Evolutionary conservation across 257 asterid genomes (phyloP).

Genomic region (Salvia hispanica): DNA sequence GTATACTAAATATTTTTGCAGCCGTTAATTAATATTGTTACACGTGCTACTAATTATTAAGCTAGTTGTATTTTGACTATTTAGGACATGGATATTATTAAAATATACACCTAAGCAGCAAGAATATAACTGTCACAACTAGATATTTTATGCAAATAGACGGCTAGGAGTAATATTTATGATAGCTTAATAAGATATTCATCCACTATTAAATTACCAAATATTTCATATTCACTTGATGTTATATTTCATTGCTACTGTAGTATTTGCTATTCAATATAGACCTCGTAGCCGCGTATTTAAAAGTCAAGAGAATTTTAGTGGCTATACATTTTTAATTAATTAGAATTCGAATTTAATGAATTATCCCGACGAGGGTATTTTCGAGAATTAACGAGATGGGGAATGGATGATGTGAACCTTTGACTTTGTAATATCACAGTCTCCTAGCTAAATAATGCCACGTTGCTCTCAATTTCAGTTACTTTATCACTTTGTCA

Average conservation of each 20-base stretch:
- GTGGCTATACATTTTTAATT: background rate
- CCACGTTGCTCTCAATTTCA: constrained; percentile 14
- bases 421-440: constrained; percentile 9
- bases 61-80: constrained; percentile 26
- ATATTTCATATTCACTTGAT: no score
- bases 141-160: no score
- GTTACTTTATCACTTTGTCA: background rate
- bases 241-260: background rate
- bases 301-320: background rate
- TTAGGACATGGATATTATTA: background rate
- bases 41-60: constrained; percentile 31
- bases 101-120: background rate
- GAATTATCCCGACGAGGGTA: background rate
- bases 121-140: background rate
- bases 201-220: no score
- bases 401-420: constrained; percentile 9
- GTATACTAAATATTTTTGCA: background rate
- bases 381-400: constrained; percentile 7
- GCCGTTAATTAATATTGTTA: background rate
- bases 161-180: no score
- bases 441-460: background rate
- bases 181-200: no score
- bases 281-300: background rate
- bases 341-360: background rate
- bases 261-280: background rate